Evolutionary conservation across 192 early-diverging fungal genomes (phyloP), one percentile per base, ranked within the genome.

Genomic region (Oehlia diaphana): DNA sequence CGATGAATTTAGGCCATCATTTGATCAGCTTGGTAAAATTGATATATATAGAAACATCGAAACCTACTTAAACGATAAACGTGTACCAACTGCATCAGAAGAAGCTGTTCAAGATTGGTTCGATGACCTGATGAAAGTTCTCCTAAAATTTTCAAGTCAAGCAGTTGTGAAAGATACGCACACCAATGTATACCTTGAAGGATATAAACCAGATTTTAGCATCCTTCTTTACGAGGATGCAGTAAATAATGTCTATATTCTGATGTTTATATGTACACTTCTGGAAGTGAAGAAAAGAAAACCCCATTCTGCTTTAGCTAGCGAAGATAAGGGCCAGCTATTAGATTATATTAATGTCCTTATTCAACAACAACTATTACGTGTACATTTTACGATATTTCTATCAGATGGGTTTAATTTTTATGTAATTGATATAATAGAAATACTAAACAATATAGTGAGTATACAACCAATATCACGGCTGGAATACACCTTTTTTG

Each of bases 391-490:
- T 73, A 19, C 71, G 19, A 0, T 73, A 73, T 73, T 73, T 73
- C 71, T 53, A 28, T 73, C 71, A 53, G 49, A 73, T 33, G 71
- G 23, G n/a, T 73, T 49, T 73, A 2, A 53, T 0, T 73, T 73
- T 73, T 73, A 73, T 73, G 71, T 73, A 73, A 72, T 72, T 47
- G 71, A 31, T 72, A n/a, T 72, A 47, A 73, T 73, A 73, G 71
- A 33, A 53, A 16, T 14, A 73, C 71, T 33, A 73, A 53, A 53
- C 1, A 8, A 33, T 73, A 50, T 73, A 73, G 49, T 0, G 71
- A 73, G 49, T 31, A 2, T 53, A 73, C 23, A 19, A 73, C 71
- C 8, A 31, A 73, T 73, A 33, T 73, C 7, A 1, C 0, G 72
- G 31, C 23, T 31, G 47, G 72, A 4, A 9, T 31, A n/a, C 47